These are phyloP conservation scores for Apiospora aurea DNA, from an alignment of 2,329 filamentous ascomycete genomes.

Conservation along the genomic window DNA sequence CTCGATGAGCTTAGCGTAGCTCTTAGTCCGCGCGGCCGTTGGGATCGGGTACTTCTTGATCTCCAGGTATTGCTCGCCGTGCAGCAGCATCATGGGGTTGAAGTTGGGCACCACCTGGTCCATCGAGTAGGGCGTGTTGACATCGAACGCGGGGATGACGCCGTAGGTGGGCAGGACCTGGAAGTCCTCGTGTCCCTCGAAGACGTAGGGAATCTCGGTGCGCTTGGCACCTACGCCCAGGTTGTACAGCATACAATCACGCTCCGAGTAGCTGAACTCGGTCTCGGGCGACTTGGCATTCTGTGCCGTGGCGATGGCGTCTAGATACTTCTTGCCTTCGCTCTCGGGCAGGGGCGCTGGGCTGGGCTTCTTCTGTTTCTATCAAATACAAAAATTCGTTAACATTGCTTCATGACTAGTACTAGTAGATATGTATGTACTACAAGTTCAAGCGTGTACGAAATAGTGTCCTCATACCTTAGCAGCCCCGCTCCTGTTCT, in stretches of 20 bases:
- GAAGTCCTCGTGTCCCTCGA: conserved; percentile 91
- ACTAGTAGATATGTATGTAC: conserved; percentile 38
- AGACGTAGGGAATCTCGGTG: conserved; percentile 85
- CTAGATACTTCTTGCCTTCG: conserved; percentile 70
- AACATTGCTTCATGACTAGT: conserved; percentile 34
- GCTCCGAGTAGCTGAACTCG: conserved; percentile 83
- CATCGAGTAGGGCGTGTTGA: conserved; percentile 79
- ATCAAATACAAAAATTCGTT: conserved; percentile 31
- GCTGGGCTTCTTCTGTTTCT: conserved; percentile 25
- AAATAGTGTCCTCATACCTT: conserved; percentile 62
- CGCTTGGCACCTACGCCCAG: conserved; percentile 91
- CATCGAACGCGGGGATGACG: conserved; percentile 92
- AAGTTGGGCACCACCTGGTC: conserved; percentile 92
- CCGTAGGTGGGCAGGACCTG: conserved; percentile 94
- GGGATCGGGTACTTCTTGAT: conserved; percentile 91
- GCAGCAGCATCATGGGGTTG: conserved; percentile 97
- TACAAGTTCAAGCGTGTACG: conserved; percentile 32
- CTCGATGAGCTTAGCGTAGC: conserved; percentile 83
- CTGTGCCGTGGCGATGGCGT: conserved; percentile 78
- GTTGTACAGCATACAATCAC: conserved; percentile 94
- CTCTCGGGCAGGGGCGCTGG: conserved; percentile 27
- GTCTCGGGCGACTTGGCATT: conserved; percentile 65
- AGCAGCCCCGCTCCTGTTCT: conserved; percentile 70
- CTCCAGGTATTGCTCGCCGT: conserved; percentile 98
- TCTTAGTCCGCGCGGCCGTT: conserved; percentile 78